Percentiles rank a stretch among this genome's conserved stretches.
Conservation (phyloP, 2,329 filamentous ascomycete species). For the Paracoccidioides lutzii region DNA sequence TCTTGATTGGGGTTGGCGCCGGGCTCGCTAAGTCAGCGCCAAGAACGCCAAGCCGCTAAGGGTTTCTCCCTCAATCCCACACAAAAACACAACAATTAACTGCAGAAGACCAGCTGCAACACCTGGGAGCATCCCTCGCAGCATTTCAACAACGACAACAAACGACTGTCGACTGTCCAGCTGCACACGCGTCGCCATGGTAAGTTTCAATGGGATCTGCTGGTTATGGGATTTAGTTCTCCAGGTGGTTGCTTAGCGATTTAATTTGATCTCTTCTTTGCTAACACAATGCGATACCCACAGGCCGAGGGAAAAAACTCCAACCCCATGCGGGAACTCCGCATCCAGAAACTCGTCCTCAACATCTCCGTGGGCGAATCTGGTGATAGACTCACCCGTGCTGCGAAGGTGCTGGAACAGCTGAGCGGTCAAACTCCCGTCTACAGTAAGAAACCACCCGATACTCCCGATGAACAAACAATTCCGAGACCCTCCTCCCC, state of each 20-base stretch:
- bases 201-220: slow-evolving; percentile 20
- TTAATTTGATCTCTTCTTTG: too few species aligned
- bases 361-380: slow-evolving; percentile 99
- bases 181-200: slow-evolving; percentile 37
- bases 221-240: slow-evolving; percentile 9
- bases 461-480: not conserved
- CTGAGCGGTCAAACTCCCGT: slow-evolving; percentile 98
- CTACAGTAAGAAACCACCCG: slow-evolving; percentile 61
- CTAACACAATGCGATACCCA: slow-evolving; percentile 20
- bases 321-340: slow-evolving; percentile 99
- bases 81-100: slow-evolving; percentile 4
- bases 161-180: slow-evolving; percentile 22
- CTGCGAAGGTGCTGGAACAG: slow-evolving; percentile 99
- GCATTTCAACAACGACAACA: slow-evolving; percentile 1
- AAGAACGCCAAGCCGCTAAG: slow-evolving; percentile 27
- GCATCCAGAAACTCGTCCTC: slow-evolving; percentile 98
- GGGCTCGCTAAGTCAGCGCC: slow-evolving; percentile 18
- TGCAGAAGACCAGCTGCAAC: not conserved
- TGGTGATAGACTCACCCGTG: slow-evolving; percentile 99
- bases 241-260: not conserved
- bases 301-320: slow-evolving; percentile 63
- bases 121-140: not conserved
- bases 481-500: too few species aligned
- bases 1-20: slow-evolving; percentile 7
- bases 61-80: slow-evolving; percentile 26